Base-by-base conservation (phyloP, 805 yeast genomes). In the Pichia exigua region DNA sequence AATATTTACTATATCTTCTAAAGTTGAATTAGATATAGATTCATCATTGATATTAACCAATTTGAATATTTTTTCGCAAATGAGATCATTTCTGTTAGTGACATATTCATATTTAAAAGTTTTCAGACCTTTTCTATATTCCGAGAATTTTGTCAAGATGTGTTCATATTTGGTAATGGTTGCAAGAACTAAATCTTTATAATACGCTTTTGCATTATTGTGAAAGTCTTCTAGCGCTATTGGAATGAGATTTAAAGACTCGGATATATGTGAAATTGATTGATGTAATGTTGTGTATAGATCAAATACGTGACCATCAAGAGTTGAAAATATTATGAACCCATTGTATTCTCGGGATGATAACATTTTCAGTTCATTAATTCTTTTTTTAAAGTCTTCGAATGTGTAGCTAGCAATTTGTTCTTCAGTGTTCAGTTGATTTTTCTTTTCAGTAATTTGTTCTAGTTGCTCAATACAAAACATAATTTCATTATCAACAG, bases 81-180 rank as follows among this genome's bases (percentile, higher is more conserved):
- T 68, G 24, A 73, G 73, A 55, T 70, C 66, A 87, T 88, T 83
- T 60, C 80, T 73, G 28, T 67, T 61, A 53, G 80, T 83, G 4
- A 83, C 70, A 28, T 76, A 57, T 42, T 77, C 79, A 4, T 52
- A 54, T 57, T 76, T 75, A 54, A 83, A 65, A 8, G 61, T 65
- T 3, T 61, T 61, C 15, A 79, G 55, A 47, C 76, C 78, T 12
- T 59, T 58, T 11, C 69, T 67, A 46, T 83, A 63, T 50, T 68
- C 65, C 20, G 69, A 62, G 66, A 77, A 74, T 53, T 73, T 71
- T 13, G 65, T 65, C 10, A 71, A 56, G 18, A 81, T 59, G 2
- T 57, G 52, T 30, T 71, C 68, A 54, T 76, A 79, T 48, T 68
- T 73, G 7, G 65, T 61, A 12, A 72, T 61, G 20, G 78, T 55